phyloP scores from a whole-genome alignment of 306 rosid species.

The Datisca glomerata region DNA sequence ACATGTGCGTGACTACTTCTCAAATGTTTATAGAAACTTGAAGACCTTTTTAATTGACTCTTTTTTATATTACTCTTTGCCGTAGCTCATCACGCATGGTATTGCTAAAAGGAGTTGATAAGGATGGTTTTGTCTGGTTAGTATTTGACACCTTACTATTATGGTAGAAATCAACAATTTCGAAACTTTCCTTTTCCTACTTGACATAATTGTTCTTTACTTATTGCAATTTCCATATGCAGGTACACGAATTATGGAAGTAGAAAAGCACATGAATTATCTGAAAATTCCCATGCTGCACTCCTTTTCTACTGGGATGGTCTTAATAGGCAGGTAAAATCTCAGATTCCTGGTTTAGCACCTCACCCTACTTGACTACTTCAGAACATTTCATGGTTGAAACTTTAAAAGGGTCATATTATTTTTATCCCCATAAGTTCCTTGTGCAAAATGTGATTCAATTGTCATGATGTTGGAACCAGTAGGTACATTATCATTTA shows the following conservation, averaged over 20 bases:
- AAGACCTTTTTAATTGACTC: constrained; percentile 18
- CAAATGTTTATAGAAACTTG: too few species aligned
- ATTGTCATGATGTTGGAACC: constrained; percentile 2
- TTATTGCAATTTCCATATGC: constrained; percentile 17
- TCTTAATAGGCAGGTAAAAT: constrained; percentile 64
- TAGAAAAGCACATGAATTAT: constrained; percentile 60
- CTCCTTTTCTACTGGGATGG: constrained; percentile 91
- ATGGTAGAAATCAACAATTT: constrained; percentile 3
- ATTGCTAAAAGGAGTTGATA: constrained; percentile 78
- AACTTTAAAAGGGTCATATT: not conserved
- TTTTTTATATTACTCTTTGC: constrained; percentile 16
- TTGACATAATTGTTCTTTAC: constrained; percentile 15
- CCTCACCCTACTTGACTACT: too few species aligned
- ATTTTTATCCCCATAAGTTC: constrained; percentile 3
- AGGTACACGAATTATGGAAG: constrained; percentile 96
- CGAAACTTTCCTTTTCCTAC: not conserved
- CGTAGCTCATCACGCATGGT: constrained; percentile 87
- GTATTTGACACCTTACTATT: constrained; percentile 19
- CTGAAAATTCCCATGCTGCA: constrained; percentile 76
- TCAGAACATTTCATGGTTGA: not conserved
- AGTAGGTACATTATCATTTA: too few species aligned
- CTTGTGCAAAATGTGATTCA: not conserved
- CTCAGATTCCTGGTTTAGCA: not conserved
- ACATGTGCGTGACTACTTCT: too few species aligned
- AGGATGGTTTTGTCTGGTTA: constrained; percentile 89